Conservation (phyloP, 495 filamentous ascomycete species). For the Alectoria sarmentosa region DNA sequence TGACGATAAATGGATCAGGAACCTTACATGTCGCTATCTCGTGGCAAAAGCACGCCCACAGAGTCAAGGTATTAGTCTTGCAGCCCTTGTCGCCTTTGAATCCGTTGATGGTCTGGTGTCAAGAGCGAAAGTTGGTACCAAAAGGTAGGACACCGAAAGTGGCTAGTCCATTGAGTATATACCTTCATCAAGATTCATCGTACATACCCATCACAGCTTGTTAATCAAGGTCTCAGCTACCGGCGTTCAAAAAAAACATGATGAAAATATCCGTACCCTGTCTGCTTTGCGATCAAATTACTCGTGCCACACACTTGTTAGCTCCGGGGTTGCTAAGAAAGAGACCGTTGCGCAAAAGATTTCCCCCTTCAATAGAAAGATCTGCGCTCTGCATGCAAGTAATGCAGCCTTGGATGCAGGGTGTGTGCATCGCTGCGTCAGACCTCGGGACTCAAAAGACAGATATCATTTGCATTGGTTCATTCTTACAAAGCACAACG, state of each 20-base stretch:
- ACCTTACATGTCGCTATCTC: constrained; percentile 56
- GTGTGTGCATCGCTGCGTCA: not conserved
- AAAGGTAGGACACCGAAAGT: not conserved
- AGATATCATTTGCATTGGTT: not conserved
- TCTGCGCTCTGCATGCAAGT: not conserved
- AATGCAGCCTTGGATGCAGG: not conserved
- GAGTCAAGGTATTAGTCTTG: constrained; percentile 32
- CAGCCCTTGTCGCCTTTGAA: not conserved
- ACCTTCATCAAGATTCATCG: not conserved
- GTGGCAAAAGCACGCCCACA: constrained; percentile 47
- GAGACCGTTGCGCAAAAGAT: not conserved
- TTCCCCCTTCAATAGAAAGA: not conserved
- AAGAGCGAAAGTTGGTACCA: not conserved
- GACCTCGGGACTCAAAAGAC: not conserved
- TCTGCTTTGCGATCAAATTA: not conserved
- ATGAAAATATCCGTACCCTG: not conserved
- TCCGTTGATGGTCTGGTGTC: not conserved
- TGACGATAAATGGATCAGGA: constrained; percentile 29
- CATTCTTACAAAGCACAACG: not conserved
- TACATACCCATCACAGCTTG: not conserved
- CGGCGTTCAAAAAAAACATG: not conserved
- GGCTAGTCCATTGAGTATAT: not conserved
- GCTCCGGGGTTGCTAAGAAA: no score
- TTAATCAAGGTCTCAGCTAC: not conserved
- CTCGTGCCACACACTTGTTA: no score